Percentiles rank a stretch among this genome's conserved stretches.
Evolutionary conservation across 768 basidiomycete species (phyloP).

Genomic region (Sporobolomyces pararoseus): DNA sequence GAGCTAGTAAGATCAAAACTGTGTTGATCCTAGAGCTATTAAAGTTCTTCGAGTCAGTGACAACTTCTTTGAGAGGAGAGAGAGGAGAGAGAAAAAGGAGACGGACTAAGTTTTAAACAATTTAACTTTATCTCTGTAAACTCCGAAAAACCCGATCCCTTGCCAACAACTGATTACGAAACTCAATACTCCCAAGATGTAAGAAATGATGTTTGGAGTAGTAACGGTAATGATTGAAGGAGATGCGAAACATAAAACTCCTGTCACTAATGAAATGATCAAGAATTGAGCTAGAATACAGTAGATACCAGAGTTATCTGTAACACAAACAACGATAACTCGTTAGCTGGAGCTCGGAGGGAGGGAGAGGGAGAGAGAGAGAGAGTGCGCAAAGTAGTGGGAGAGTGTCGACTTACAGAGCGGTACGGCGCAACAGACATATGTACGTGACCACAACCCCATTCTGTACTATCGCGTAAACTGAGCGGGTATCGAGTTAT

Average conservation of each 20-base stretch:
- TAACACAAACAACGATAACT: too few species aligned
- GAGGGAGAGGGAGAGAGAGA: neutral
- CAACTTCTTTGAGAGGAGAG: slow-evolving; percentile 53
- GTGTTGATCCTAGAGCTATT: slow-evolving; percentile 65
- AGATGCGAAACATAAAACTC: slow-evolving; percentile 69
- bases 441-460: slow-evolving; percentile 34
- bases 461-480: neutral
- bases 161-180: slow-evolving; percentile 74
- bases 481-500: too few species aligned
- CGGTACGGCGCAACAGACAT: slow-evolving; percentile 39
- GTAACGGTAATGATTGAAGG: slow-evolving; percentile 81
- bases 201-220: slow-evolving; percentile 70
- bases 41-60: slow-evolving; percentile 53
- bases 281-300: slow-evolving; percentile 72
- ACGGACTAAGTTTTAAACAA: slow-evolving; percentile 42
- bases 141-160: slow-evolving; percentile 77
- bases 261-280: slow-evolving; percentile 61
- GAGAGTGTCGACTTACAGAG: slow-evolving; percentile 23
- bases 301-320: slow-evolving; percentile 82
- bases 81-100: neutral
- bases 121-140: slow-evolving; percentile 61
- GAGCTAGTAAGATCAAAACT: slow-evolving; percentile 55
- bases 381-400: neutral
- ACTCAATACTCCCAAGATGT: slow-evolving; percentile 69
- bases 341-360: neutral